Evolutionary conservation across 495 filamentous ascomycete genomes (phyloP).

Genomic region (Halenospora varia): DNA sequence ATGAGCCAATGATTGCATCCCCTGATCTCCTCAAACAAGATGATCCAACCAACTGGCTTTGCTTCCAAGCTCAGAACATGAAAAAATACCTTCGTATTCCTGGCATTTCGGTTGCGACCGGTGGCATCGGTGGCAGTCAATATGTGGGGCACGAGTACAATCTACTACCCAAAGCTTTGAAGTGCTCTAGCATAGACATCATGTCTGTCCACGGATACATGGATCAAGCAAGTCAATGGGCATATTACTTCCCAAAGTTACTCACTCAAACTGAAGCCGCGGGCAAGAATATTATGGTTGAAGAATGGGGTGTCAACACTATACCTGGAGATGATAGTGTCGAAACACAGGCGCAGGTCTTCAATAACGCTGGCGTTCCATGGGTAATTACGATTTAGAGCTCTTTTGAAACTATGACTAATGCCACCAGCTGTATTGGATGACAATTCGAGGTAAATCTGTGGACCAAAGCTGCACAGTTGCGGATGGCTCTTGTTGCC

Average conservation of each 20-base stretch:
- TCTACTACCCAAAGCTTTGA: constrained; percentile 1
- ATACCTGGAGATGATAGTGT: neutral
- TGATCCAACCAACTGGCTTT: constrained; percentile 31
- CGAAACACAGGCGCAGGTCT: constrained; percentile 1
- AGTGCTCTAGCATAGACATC: constrained; percentile 6
- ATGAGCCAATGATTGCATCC: constrained; percentile 32
- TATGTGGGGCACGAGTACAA: constrained; percentile 8
- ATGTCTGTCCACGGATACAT: constrained; percentile 12
- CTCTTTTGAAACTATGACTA: no score
- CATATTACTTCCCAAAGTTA: constrained; percentile 1
- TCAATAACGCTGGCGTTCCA: constrained; percentile 3
- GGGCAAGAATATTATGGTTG: constrained; percentile 8
- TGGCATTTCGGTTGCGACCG: constrained; percentile 6
- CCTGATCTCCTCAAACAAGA: constrained; percentile 19
- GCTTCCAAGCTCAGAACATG: constrained; percentile 27
- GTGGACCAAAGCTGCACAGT: no score
- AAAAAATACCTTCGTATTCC: constrained; percentile 12
- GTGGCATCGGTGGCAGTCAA: constrained; percentile 5
- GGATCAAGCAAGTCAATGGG: neutral
- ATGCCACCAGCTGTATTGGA: no score
- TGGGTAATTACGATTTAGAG: no score
- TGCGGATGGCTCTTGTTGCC: no score
- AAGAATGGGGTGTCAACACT: constrained; percentile 11
- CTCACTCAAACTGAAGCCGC: neutral
- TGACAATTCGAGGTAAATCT: no score